Percentiles rank a stretch among this genome's conserved stretches.
Evolutionary conservation across 331 rosid genomes (phyloP).

Genomic region (Rosa hybrid): DNA sequence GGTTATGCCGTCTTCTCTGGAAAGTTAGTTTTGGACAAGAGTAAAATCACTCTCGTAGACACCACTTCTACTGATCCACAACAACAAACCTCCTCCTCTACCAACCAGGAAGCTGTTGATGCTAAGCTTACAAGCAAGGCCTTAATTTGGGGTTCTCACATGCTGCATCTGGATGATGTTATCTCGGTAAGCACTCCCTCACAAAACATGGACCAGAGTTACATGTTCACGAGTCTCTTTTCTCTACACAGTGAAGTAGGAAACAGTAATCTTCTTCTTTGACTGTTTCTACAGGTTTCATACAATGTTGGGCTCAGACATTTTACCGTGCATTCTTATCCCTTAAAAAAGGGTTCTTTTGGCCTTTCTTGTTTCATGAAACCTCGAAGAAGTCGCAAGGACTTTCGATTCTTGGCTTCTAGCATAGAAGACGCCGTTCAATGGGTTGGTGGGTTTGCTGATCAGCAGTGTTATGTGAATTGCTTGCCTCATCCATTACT

Average conservation of each 20-base stretch:
- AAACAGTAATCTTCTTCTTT: conserved; percentile 31
- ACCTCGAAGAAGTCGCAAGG: conserved; percentile 69
- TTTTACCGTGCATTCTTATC: conserved; percentile 89
- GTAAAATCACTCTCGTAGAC: conserved; percentile 39
- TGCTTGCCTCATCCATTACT: conserved; percentile 95
- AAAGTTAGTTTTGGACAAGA: conserved; percentile 79
- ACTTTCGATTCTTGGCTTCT: conserved; percentile 83
- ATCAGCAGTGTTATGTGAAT: conserved; percentile 88
- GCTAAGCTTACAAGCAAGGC: conserved; percentile 92
- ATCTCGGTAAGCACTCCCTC: conserved; percentile 72
- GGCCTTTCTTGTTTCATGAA: conserved; percentile 78
- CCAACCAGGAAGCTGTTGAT: conserved; percentile 57
- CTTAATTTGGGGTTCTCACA: conserved; percentile 78
- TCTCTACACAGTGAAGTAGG: conserved; percentile 19
- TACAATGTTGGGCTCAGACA: conserved; percentile 94
- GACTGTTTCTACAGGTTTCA: conserved; percentile 71
- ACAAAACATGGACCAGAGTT: background rate
- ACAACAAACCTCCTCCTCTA: conserved; percentile 34
- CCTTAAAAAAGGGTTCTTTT: conserved; percentile 68
- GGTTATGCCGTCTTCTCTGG: conserved; percentile 78
- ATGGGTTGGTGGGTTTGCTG: conserved; percentile 99
- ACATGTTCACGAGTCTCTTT: conserved; percentile 12
- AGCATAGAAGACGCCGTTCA: conserved; percentile 85
- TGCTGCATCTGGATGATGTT: conserved; percentile 75
- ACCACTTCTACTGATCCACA: conserved; percentile 37